phyloP scores from a whole-genome alignment of 306 rosid genomes.

The Senna tora region DNA sequence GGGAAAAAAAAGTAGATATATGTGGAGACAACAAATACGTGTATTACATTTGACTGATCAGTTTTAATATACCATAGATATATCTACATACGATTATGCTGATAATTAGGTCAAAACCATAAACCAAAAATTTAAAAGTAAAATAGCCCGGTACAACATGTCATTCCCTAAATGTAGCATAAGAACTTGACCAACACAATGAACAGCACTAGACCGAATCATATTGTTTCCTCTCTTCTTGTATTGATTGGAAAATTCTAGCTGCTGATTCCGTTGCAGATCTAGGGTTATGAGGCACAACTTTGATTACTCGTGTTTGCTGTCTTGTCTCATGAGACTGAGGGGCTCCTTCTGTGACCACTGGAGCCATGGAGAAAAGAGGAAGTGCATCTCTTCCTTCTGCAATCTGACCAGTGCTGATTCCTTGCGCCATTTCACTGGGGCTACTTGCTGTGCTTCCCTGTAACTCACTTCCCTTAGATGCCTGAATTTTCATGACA shows the following conservation, averaged over 20 bases:
- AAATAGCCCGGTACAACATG: constrained; percentile 28
- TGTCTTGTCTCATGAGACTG: constrained; percentile 51
- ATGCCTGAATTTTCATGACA: constrained; percentile 42
- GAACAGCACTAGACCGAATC: constrained; percentile 42
- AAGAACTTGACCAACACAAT: constrained; percentile 13
- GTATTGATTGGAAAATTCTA: constrained; percentile 88
- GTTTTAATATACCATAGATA: constrained; percentile 38
- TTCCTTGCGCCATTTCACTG: constrained; percentile 47
- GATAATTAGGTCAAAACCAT: constrained; percentile 37
- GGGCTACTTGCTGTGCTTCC: constrained; percentile 74
- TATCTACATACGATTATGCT: constrained; percentile 45
- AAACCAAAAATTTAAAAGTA: constrained; percentile 20
- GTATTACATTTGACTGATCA: constrained; percentile 45
- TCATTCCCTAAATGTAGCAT: constrained; percentile 15
- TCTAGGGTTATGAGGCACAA: constrained; percentile 87
- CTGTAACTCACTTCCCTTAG: constrained; percentile 63
- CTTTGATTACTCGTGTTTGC: constrained; percentile 70
- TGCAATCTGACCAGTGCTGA: constrained; percentile 33
- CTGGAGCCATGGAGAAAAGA: constrained; percentile 53
- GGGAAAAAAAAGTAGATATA: not conserved
- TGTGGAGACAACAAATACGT: constrained; percentile 7
- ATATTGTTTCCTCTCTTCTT: constrained; percentile 78
- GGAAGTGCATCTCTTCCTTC: constrained; percentile 63
- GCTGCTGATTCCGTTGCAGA: constrained; percentile 92
- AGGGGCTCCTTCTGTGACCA: constrained; percentile 48